These are phyloP conservation scores for Astrothelium subdiscretum DNA, from an alignment of 495 filamentous ascomycete genomes.

Conservation along the genomic window DNA sequence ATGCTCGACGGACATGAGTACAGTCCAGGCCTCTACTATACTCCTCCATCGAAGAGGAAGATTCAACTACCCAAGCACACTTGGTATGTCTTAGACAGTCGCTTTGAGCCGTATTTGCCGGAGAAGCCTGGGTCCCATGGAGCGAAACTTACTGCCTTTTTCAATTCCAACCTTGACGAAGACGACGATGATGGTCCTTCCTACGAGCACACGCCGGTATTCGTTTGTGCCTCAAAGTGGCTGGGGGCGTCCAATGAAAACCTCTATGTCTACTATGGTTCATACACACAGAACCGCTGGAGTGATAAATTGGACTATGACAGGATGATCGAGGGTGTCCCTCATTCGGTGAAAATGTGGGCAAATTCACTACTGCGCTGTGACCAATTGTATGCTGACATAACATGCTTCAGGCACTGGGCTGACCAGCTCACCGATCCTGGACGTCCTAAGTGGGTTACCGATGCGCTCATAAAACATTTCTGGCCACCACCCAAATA, in stretches of 20 bases:
- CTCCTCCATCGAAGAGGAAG: constrained; percentile 2
- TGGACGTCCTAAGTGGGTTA: constrained; percentile 25
- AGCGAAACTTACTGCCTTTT: constrained; percentile 28
- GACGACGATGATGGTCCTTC: constrained; percentile 11
- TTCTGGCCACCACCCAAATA: constrained; percentile 27
- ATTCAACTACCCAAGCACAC: background rate
- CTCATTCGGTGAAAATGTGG: constrained; percentile 15
- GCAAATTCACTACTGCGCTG: background rate
- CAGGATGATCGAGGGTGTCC: constrained; percentile 20
- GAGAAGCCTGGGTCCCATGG: constrained; percentile 23
- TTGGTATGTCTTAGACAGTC: background rate
- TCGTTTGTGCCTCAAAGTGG: constrained; percentile 14
- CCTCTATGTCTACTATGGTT: constrained; percentile 26
- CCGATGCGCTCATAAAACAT: constrained; percentile 22
- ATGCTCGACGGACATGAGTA: constrained; percentile 20
- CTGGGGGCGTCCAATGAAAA: background rate
- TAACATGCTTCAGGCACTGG: constrained; percentile 12
- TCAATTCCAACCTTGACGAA: constrained; percentile 17
- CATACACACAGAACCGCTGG: constrained; percentile 26
- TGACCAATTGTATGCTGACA: background rate
- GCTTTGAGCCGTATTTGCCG: constrained; percentile 24
- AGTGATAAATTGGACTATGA: constrained; percentile 29
- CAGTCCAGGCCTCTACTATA: constrained; percentile 25
- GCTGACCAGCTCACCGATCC: constrained; percentile 19
- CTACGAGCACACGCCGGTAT: constrained; percentile 19